A percentile compares a stretch with the other conserved stretches of the same genome.
These are phyloP conservation scores for Aspergillus felis DNA, from an alignment of 2,329 filamentous ascomycete species.

Conservation along the genomic window DNA sequence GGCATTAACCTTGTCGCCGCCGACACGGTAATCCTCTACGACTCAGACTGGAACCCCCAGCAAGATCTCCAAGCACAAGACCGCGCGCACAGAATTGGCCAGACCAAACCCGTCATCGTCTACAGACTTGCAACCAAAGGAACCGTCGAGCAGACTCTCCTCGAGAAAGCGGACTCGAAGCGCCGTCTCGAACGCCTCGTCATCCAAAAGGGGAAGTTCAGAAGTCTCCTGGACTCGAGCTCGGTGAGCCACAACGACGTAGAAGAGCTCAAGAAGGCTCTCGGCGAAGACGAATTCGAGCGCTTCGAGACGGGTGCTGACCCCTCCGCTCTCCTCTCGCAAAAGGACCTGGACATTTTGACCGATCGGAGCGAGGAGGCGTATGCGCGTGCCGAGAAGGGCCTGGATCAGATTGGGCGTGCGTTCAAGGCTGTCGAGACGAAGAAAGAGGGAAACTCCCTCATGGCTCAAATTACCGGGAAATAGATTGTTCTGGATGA, in stretches of 20 bases:
- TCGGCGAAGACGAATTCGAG: constrained; percentile 71
- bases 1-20: constrained; percentile 91
- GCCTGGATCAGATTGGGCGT: constrained; percentile 56
- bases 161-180: constrained; percentile 87
- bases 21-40: constrained; percentile 89
- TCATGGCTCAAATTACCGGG: constrained; percentile 27
- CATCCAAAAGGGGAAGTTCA: constrained; percentile 88
- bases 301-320: constrained; percentile 52
- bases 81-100: constrained; percentile 89
- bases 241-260: constrained; percentile 48
- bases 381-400: constrained; percentile 71
- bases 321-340: constrained; percentile 65
- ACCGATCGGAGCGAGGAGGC: constrained; percentile 70
- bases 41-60: constrained; percentile 91
- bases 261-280: constrained; percentile 58
- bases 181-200: constrained; percentile 88
- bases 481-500: constrained; percentile 6
- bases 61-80: constrained; percentile 97
- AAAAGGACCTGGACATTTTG: constrained; percentile 71
- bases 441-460: constrained; percentile 47
- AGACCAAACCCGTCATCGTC: constrained; percentile 85
- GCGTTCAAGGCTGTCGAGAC: constrained; percentile 78
- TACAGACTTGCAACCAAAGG: constrained; percentile 91
- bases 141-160: constrained; percentile 83
- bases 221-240: constrained; percentile 59